phyloP scores from a whole-genome alignment of 2,329 filamentous ascomycete genomes.

The Alternaria sp. region DNA sequence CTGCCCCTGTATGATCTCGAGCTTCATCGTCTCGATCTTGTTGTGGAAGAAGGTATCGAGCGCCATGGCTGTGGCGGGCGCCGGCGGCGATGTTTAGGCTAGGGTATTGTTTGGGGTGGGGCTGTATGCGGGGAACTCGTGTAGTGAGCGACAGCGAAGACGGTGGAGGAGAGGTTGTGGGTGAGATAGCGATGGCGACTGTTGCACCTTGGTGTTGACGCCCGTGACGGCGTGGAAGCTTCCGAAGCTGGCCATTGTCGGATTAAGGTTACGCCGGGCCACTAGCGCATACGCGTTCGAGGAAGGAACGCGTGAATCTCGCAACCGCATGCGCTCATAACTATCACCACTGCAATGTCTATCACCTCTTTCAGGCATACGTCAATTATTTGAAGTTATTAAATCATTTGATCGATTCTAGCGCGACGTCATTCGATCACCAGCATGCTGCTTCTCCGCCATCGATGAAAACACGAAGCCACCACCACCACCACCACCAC shows the following conservation, averaged over 20 bases:
- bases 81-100: constrained; percentile 16
- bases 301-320: too few species aligned
- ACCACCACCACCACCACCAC: too few species aligned
- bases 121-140: background rate
- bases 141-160: background rate
- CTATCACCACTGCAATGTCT: too few species aligned
- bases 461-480: too few species aligned
- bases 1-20: constrained; percentile 99
- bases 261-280: constrained; percentile 12
- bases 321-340: too few species aligned
- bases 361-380: too few species aligned
- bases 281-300: background rate
- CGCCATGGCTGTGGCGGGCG: constrained; percentile 74
- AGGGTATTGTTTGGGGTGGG: background rate
- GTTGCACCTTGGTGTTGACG: constrained; percentile 3
- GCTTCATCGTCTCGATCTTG: constrained; percentile 99
- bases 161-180: background rate
- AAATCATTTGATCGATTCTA: too few species aligned
- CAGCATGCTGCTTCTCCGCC: too few species aligned
- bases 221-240: constrained; percentile 18
- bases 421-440: too few species aligned
- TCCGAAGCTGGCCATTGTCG: constrained; percentile 15
- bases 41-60: constrained; percentile 99
- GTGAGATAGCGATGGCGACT: constrained; percentile 3
- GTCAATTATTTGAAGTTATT: too few species aligned